Evolutionary conservation across 805 yeast genomes (phyloP).

Genomic region (Kluyveromyces starmeri): DNA sequence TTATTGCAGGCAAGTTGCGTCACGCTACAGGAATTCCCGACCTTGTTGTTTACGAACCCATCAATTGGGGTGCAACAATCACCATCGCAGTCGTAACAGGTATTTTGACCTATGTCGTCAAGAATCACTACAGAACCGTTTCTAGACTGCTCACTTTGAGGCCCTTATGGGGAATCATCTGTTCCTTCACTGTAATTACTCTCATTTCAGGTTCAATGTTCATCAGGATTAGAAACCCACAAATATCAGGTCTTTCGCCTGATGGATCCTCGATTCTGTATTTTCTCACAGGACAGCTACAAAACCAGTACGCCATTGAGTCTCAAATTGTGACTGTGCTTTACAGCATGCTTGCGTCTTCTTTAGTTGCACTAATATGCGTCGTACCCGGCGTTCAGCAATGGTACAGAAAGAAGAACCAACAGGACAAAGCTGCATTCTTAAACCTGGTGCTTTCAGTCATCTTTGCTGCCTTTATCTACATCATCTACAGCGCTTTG

Average conservation of each 20-base stretch:
- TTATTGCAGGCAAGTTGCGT: slow-evolving; percentile 23
- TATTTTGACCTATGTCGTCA: slow-evolving; percentile 26
- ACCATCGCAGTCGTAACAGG: slow-evolving; percentile 31
- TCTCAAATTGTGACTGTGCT: slow-evolving; percentile 74
- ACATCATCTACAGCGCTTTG: slow-evolving; percentile 53
- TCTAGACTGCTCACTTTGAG: slow-evolving; percentile 38
- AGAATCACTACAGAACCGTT: slow-evolving; percentile 31
- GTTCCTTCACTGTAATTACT: slow-evolving; percentile 55
- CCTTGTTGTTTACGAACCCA: slow-evolving; percentile 29
- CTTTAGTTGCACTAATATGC: slow-evolving; percentile 48
- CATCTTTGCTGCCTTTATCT: slow-evolving; percentile 36
- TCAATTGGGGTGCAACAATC: slow-evolving; percentile 31
- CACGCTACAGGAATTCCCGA: slow-evolving; percentile 20
- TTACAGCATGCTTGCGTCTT: slow-evolving; percentile 59
- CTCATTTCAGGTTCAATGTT: slow-evolving; percentile 91
- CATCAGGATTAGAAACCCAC: slow-evolving; percentile 72
- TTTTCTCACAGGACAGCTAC: slow-evolving; percentile 55
- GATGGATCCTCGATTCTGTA: slow-evolving; percentile 38
- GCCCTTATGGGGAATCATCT: slow-evolving; percentile 58
- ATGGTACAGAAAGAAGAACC: slow-evolving; percentile 28
- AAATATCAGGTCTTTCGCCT: slow-evolving; percentile 36
- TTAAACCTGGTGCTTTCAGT: slow-evolving; percentile 43
- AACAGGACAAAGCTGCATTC: slow-evolving; percentile 13
- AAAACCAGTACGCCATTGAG: slow-evolving; percentile 75
- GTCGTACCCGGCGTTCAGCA: slow-evolving; percentile 37